Evolutionary conservation across 805 yeast species (phyloP).

Genomic region (Suhomyces canberraensis): DNA sequence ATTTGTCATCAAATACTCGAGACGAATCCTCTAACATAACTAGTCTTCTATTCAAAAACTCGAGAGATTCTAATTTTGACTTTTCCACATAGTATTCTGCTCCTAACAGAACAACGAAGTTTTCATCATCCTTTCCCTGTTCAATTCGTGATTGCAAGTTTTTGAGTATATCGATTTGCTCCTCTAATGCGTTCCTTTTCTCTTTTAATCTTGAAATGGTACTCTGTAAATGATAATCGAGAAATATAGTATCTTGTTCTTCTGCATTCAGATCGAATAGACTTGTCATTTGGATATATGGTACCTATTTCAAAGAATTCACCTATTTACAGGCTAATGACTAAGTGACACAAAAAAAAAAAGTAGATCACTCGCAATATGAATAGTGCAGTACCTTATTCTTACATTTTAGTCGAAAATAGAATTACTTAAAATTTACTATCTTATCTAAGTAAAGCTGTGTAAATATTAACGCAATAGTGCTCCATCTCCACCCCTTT

Average conservation of each 20-base stretch:
- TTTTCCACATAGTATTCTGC: slow-evolving; percentile 40
- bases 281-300: too few relatives aligned
- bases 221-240: slow-evolving; percentile 1
- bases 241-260: too few relatives aligned
- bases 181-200: slow-evolving; percentile 6
- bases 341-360: too few relatives aligned
- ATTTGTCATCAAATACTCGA: slow-evolving; percentile 34
- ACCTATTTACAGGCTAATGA: too few relatives aligned
- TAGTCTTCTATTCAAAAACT: slow-evolving; percentile 25
- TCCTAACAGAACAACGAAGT: slow-evolving; percentile 33
- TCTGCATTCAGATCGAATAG: too few relatives aligned
- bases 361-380: too few relatives aligned
- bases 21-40: slow-evolving; percentile 34
- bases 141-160: slow-evolving; percentile 3
- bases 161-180: slow-evolving; percentile 6
- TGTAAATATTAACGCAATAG: too few relatives aligned
- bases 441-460: too few relatives aligned
- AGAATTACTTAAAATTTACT: too few relatives aligned
- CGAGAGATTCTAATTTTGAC: slow-evolving; percentile 24
- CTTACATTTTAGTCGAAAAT: too few relatives aligned
- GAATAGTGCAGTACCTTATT: too few relatives aligned
- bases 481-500: slow-evolving; percentile 17
- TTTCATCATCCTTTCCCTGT: slow-evolving; percentile 2
- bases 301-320: too few relatives aligned
- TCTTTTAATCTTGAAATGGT: slow-evolving; percentile 2